Conservation (phyloP, 2,329 filamentous ascomycete genomes). For the Penicillium sclerotigenum region DNA sequence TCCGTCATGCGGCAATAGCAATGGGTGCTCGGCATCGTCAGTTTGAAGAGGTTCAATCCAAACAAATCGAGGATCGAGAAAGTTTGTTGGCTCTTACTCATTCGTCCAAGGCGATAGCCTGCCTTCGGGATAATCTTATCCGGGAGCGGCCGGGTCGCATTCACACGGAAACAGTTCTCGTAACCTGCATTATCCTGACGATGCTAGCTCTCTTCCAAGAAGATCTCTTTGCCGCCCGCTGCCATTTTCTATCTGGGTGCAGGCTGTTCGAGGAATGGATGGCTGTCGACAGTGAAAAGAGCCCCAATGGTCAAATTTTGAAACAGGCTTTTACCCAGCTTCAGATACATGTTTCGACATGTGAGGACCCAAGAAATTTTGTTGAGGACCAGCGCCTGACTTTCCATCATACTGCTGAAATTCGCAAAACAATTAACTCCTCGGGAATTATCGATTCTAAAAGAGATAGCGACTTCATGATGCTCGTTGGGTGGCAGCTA, state of each 20-base stretch:
- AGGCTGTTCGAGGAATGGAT: not conserved
- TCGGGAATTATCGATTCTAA: too few relatives aligned
- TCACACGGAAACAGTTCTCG: not conserved
- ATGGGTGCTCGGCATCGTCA: not conserved
- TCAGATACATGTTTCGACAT: not conserved
- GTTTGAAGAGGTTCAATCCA: not conserved
- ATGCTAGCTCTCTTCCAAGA: not conserved
- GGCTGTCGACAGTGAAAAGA: not conserved
- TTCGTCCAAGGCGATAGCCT: not conserved
- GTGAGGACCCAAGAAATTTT: not conserved
- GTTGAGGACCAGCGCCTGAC: not conserved
- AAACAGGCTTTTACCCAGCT: not conserved
- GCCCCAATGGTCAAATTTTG: not conserved
- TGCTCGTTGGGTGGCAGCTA: not conserved
- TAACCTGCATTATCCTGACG: not conserved
- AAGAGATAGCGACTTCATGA: not conserved
- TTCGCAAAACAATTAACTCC: too few relatives aligned
- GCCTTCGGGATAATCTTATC: not conserved
- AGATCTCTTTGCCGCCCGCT: not conserved
- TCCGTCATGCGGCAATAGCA: not conserved
- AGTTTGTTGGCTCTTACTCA: not conserved
- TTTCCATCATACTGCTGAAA: not conserved
- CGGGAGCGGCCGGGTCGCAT: not conserved
- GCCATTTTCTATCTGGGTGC: not conserved
- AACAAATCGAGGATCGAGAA: not conserved